Evolutionary conservation across 306 rosid species (phyloP), one percentile per base, ranked within the genome.

Genomic region (Hippophae tibetana): DNA sequence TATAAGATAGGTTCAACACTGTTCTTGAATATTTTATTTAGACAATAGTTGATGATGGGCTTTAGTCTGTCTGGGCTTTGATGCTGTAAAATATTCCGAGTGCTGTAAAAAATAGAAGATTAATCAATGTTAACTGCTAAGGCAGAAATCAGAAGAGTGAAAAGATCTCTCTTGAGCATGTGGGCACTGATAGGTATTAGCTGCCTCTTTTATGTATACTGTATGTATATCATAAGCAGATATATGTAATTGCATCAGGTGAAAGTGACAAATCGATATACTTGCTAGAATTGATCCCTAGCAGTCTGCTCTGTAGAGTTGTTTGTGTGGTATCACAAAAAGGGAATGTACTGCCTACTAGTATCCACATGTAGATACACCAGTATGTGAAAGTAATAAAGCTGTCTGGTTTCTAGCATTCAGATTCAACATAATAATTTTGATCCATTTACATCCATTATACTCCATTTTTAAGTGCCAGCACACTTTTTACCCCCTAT

Each of bases 1-100:
- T 31, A 31, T 31, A 52, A 1, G 8, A 5, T 52, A 8, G 14
- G 56, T 18, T 52, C 6, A 52, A 52, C 43, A 40, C 6, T 48
- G 23, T 10, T n/a, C 13, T 49, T 49, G 14, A n/a, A 41, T 43
- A 58, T 31, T 44, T 44, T 2, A 3, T 58, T 58, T 14, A 45
- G 13, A n/a, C 41, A 51, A 6, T 13, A 5, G 14, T 41, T 6
- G 18, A 5, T 40, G 38, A 13, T 13, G 57, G 31, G 31, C 56
- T 57, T 43, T 47, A 26, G 41, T 6, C 44, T 57, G 46, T 14
- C 25, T 13, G 71, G 54, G 41, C 48, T 57, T 58, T 42, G 44
- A 13, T 66, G 49, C 10, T 8, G 7, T 0, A 3, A 13, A 38
- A 10, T 51, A 10, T 23, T 65, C 8, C 42, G 25, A 26, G 45